Evolutionary conservation across 2,329 filamentous ascomycete species (phyloP).

Genomic region (Microsporum audouinii): DNA sequence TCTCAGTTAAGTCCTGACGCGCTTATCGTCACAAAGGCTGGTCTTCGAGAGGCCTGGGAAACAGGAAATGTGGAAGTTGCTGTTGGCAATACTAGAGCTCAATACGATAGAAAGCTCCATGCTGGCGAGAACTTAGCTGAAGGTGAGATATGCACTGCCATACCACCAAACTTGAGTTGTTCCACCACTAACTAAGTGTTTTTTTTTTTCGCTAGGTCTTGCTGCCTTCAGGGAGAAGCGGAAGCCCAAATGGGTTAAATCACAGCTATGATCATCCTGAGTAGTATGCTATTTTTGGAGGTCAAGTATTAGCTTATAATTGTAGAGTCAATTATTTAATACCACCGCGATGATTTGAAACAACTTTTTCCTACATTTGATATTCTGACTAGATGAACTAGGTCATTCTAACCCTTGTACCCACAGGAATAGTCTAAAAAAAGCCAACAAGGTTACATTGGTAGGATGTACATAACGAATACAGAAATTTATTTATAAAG

Average conservation of each 20-base stretch:
- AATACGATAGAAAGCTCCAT: conserved; percentile 71
- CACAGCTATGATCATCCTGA: conserved; percentile 41
- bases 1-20: conserved; percentile 58
- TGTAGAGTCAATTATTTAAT: too few species aligned
- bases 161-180: background rate
- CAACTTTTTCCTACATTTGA: background rate
- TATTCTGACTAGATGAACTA: background rate
- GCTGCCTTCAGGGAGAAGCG: conserved; percentile 83
- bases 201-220: conserved; percentile 41
- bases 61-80: conserved; percentile 50
- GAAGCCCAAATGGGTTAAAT: conserved; percentile 70
- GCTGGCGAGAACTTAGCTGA: conserved; percentile 71
- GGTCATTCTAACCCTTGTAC: background rate
- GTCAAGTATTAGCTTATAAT: background rate
- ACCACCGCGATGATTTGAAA: too few species aligned
- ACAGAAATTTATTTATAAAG: background rate
- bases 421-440: background rate
- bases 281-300: background rate
- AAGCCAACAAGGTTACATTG: background rate
- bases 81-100: conserved; percentile 72
- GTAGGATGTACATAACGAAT: conserved; percentile 1
- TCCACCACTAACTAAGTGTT: background rate
- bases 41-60: conserved; percentile 60
- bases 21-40: conserved; percentile 59
- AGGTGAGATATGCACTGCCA: conserved; percentile 49